Conservation (phyloP, 2,329 filamentous ascomycete species). For the Cladosporium sp. region DNA sequence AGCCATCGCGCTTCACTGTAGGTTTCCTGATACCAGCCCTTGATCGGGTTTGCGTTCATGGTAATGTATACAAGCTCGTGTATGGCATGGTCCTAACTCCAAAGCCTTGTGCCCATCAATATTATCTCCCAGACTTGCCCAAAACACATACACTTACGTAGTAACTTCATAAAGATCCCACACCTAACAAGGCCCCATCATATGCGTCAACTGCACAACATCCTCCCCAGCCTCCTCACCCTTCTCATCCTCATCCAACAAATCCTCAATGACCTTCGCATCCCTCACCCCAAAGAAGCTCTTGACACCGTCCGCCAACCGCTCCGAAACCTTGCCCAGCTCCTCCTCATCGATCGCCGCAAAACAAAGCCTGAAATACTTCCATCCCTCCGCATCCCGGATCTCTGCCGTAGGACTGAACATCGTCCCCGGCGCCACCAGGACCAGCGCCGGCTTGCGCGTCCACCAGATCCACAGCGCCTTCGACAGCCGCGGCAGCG, state of each 20-base stretch:
- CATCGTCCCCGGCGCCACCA: slow-evolving; percentile 65
- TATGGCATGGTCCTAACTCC: no score
- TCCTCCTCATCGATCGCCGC: slow-evolving; percentile 71
- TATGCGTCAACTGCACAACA: not conserved
- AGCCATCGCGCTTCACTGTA: no score
- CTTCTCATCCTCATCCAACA: slow-evolving; percentile 41
- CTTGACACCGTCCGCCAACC: slow-evolving; percentile 63
- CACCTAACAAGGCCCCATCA: slow-evolving; percentile 5
- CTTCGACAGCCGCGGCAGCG: slow-evolving; percentile 49
- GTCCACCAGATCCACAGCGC: slow-evolving; percentile 69
- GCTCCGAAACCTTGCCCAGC: slow-evolving; percentile 54
- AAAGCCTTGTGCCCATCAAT: no score
- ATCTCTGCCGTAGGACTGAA: slow-evolving; percentile 65
- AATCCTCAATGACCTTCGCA: slow-evolving; percentile 57
- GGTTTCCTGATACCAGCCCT: no score
- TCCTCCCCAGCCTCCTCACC: not conserved
- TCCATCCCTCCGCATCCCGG: slow-evolving; percentile 54
- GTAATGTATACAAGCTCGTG: no score
- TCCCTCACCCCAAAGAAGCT: slow-evolving; percentile 73
- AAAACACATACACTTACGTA: no score
- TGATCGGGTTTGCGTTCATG: no score
- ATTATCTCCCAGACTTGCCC: no score
- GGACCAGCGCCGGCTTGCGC: slow-evolving; percentile 60
- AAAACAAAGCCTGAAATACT: slow-evolving; percentile 75
- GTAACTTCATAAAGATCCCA: not conserved